Percentiles rank a stretch among this genome's conserved stretches.
Conservation (phyloP, 192 early-diverging fungal genomes). For the Oehlia diaphana region DNA sequence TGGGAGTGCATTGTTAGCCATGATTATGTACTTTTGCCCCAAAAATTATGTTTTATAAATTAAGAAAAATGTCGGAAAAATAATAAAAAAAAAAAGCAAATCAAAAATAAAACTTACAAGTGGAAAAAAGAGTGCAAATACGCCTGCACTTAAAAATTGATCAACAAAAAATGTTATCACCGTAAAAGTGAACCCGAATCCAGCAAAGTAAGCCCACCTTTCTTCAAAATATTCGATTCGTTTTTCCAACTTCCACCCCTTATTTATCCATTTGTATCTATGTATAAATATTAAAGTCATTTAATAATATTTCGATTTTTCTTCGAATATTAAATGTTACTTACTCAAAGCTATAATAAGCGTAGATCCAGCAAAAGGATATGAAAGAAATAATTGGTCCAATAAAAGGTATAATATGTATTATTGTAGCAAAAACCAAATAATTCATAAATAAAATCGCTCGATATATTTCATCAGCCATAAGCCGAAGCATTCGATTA, state of each 20-base stretch:
- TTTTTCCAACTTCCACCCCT: slow-evolving; percentile 54
- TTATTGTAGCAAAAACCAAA: slow-evolving; percentile 34
- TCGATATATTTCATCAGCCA: slow-evolving; percentile 49
- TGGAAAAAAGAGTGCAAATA: slow-evolving; percentile 55
- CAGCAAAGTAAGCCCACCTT: slow-evolving; percentile 61
- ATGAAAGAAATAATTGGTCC: slow-evolving; percentile 47
- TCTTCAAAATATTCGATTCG: slow-evolving; percentile 57
- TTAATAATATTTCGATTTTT: slow-evolving; percentile 34
- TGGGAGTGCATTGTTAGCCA: slow-evolving; percentile 51
- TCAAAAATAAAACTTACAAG: slow-evolving; percentile 35
- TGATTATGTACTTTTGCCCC: slow-evolving; percentile 48
- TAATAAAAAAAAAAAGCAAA: neutral
- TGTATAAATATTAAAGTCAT: slow-evolving; percentile 32
- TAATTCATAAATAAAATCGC: slow-evolving; percentile 49
- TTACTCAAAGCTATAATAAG: slow-evolving; percentile 58
- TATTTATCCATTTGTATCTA: slow-evolving; percentile 54
- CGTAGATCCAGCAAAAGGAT: slow-evolving; percentile 44
- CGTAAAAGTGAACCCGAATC: slow-evolving; percentile 56
- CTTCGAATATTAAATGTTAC: neutral
- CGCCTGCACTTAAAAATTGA: slow-evolving; percentile 42
- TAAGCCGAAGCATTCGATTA: slow-evolving; percentile 31
- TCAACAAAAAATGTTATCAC: slow-evolving; percentile 51
- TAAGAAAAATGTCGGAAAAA: neutral
- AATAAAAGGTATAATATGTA: slow-evolving; percentile 42
- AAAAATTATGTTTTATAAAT: neutral